A percentile compares a stretch with the other conserved stretches of the same genome.
These are phyloP conservation scores for Lithohypha guttulata DNA, from an alignment of 2,329 filamentous ascomycete species.

Conservation along the genomic window DNA sequence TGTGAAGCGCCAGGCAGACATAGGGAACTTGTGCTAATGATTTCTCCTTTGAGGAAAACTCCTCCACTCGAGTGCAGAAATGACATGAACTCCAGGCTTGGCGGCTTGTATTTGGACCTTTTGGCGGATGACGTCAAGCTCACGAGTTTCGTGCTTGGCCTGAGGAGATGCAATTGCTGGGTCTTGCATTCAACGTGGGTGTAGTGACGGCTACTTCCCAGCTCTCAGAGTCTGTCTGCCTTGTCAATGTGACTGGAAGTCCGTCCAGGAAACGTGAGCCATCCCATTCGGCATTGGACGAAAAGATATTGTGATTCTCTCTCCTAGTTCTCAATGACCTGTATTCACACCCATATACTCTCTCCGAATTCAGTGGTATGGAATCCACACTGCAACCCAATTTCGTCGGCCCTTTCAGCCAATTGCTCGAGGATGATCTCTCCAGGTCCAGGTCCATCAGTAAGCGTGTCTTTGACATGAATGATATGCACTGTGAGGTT, in stretches of 20 bases:
- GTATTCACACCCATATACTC: slow-evolving; percentile 11
- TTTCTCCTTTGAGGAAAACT: background rate
- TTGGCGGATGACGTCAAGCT: background rate
- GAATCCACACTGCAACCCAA: slow-evolving; percentile 68
- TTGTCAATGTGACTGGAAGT: no score
- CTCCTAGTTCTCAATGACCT: background rate
- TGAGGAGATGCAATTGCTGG: background rate
- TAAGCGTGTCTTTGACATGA: slow-evolving; percentile 79
- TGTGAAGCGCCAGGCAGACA: slow-evolving; percentile 2
- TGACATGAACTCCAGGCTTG: background rate
- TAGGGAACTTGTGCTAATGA: background rate
- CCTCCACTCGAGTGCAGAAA: background rate
- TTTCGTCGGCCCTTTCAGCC: slow-evolving; percentile 51
- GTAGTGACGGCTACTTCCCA: no score
- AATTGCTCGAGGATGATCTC: slow-evolving; percentile 63
- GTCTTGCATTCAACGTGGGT: background rate
- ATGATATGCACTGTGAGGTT: slow-evolving; percentile 79
- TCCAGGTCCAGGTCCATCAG: slow-evolving; percentile 54
- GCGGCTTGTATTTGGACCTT: background rate
- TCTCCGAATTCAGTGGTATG: slow-evolving; percentile 58
- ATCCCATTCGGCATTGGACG: no score
- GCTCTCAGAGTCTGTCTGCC: no score
- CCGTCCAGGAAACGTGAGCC: background rate
- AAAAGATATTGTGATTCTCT: background rate
- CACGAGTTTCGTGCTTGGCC: background rate